Evolutionary conservation across 768 basidiomycete species (phyloP).

Genomic region (Paxillus involutus): DNA sequence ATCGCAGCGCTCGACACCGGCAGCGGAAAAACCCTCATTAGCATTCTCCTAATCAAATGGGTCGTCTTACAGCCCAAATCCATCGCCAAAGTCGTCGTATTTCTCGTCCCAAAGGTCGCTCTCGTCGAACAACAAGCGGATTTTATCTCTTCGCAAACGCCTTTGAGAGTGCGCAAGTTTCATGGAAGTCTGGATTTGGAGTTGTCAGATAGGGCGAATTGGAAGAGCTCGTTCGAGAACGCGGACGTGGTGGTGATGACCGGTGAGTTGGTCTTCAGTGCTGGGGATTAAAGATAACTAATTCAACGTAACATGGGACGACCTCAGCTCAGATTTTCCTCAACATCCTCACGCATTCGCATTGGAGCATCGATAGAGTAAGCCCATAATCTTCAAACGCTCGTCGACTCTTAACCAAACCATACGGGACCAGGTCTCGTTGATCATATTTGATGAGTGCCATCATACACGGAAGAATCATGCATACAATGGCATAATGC

Average conservation of each 20-base stretch:
- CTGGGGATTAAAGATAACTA: conserved; percentile 2
- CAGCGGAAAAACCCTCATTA: conserved; percentile 62
- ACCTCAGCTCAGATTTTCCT: conserved; percentile 75
- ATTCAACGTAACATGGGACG: background rate
- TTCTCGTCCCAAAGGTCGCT: conserved; percentile 83
- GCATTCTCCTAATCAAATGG: conserved; percentile 73
- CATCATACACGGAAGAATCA: conserved; percentile 59
- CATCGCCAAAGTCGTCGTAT: conserved; percentile 63
- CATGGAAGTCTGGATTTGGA: conserved; percentile 73
- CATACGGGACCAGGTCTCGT: conserved; percentile 41
- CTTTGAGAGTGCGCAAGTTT: conserved; percentile 65
- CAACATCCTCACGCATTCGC: conserved; percentile 77
- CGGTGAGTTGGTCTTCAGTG: conserved; percentile 41
- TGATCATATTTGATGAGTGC: conserved; percentile 59
- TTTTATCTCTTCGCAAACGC: conserved; percentile 63
- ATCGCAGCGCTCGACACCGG: conserved; percentile 62
- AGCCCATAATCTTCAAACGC: background rate
- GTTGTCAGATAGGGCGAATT: conserved; percentile 62
- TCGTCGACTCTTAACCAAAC: background rate
- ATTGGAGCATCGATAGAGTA: conserved; percentile 71
- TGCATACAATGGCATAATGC: conserved; percentile 59
- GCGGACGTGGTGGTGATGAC: conserved; percentile 87
- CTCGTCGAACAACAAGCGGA: conserved; percentile 81
- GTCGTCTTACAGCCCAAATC: conserved; percentile 51
- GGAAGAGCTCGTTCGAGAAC: conserved; percentile 60